A percentile compares a stretch with the other conserved stretches of the same genome.
phyloP scores from a whole-genome alignment of 2,329 filamentous ascomycete species.

The Westerdykella aurantiaca region DNA sequence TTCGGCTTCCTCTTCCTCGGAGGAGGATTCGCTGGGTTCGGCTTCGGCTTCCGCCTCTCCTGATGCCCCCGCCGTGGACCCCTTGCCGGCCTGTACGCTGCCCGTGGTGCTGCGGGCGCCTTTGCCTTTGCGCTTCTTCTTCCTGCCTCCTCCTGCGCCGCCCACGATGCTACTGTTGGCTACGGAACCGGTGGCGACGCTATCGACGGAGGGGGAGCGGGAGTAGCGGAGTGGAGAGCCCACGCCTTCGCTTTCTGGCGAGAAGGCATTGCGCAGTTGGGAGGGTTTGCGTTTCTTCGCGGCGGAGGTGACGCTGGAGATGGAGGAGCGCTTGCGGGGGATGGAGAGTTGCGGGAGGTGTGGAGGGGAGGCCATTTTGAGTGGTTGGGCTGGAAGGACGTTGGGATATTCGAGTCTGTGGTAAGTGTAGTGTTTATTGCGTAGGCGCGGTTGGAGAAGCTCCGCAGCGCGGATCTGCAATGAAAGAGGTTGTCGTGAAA shows the following conservation, averaged over 20 bases:
- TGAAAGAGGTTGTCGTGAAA: neutral
- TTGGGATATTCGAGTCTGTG: neutral
- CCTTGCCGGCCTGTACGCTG: constrained; percentile 28
- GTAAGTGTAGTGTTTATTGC: neutral
- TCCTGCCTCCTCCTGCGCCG: constrained; percentile 44
- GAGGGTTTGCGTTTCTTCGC: constrained; percentile 68
- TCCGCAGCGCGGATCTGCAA: neutral
- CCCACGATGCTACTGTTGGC: constrained; percentile 19
- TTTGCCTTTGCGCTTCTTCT: constrained; percentile 49
- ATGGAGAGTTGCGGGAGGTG: constrained; percentile 48
- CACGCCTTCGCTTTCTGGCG: constrained; percentile 52
- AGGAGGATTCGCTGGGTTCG: constrained; percentile 47
- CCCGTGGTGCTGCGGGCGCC: constrained; percentile 32
- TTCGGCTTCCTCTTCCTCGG: constrained; percentile 50
- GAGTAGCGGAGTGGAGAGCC: constrained; percentile 50
- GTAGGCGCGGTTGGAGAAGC: neutral
- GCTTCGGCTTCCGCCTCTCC: constrained; percentile 36
- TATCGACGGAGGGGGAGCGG: constrained; percentile 62
- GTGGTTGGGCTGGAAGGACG: neutral
- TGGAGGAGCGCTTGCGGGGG: constrained; percentile 58
- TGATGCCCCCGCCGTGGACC: constrained; percentile 10
- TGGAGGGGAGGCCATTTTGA: constrained; percentile 57
- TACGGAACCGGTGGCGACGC: constrained; percentile 50
- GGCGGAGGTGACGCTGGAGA: constrained; percentile 46
- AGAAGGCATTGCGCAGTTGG: constrained; percentile 72